These are phyloP conservation scores for Penicillium antarcticum DNA, from an alignment of 495 filamentous ascomycete genomes.

Conservation along the genomic window DNA sequence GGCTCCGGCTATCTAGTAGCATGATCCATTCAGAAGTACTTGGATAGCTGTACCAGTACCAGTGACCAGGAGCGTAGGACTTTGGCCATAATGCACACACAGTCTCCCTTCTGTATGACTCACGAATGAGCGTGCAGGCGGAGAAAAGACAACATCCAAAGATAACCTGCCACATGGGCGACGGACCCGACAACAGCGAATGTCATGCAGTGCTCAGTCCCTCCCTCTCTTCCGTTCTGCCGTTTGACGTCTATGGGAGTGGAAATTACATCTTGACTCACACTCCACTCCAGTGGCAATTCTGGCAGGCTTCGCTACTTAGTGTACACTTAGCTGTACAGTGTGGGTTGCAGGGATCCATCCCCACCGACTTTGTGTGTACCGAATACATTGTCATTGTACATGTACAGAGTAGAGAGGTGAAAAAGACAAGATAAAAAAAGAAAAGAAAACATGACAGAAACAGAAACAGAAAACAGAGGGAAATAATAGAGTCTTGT, in stretches of 20 bases:
- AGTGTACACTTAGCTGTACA: neutral
- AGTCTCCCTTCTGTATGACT: constrained; percentile 1
- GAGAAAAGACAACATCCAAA: constrained; percentile 16
- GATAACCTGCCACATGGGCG: constrained; percentile 18
- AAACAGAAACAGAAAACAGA: no score
- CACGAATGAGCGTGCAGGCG: constrained; percentile 7
- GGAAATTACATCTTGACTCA: neutral
- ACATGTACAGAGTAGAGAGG: neutral
- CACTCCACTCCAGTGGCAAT: constrained; percentile 14
- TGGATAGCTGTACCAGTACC: neutral
- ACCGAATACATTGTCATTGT: constrained; percentile 22
- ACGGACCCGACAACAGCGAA: constrained; percentile 1
- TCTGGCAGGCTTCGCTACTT: neutral
- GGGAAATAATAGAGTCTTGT: no score
- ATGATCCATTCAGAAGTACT: neutral
- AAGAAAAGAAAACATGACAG: neutral
- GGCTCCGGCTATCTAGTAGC: neutral
- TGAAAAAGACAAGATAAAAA: neutral
- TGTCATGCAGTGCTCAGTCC: constrained; percentile 7
- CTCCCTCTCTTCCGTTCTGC: constrained; percentile 3
- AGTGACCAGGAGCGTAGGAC: neutral
- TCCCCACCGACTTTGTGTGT: constrained; percentile 27
- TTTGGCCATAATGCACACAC: neutral
- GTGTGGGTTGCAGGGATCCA: constrained; percentile 13
- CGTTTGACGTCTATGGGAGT: neutral